Conservation (phyloP, 2,329 filamentous ascomycete genomes). For the Stagonosporopsis cucurbitacearum region DNA sequence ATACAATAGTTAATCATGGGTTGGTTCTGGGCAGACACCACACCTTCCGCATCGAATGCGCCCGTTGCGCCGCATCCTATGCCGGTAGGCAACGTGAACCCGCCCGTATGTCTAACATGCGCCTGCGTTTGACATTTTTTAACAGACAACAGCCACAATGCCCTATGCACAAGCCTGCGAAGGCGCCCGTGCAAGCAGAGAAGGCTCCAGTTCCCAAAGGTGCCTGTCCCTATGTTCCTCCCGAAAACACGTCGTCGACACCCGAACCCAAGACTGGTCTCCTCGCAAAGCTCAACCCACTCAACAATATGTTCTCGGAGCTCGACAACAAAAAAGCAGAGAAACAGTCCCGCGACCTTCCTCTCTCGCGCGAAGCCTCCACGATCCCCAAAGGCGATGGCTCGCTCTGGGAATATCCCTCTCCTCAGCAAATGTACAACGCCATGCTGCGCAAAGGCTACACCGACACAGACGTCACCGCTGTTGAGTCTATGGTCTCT, state of each 20-base stretch:
- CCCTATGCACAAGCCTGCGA: constrained; percentile 68
- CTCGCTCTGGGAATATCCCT: constrained; percentile 95
- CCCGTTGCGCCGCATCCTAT: constrained; percentile 56
- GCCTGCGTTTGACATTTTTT: constrained; percentile 23
- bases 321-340: constrained; percentile 80
- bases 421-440: constrained; percentile 99
- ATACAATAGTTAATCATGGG: constrained; percentile 59
- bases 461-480: constrained; percentile 89
- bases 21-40: constrained; percentile 72
- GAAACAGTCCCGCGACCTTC: constrained; percentile 75
- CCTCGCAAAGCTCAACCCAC: constrained; percentile 72
- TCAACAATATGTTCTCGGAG: constrained; percentile 95
- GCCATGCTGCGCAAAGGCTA: constrained; percentile 95
- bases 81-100: constrained; percentile 56
- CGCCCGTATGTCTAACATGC: constrained; percentile 58
- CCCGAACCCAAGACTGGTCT: constrained; percentile 56
- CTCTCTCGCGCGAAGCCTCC: constrained; percentile 80
- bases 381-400: constrained; percentile 87
- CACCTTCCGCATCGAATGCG: constrained; percentile 48
- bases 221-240: constrained; percentile 58
- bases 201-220: constrained; percentile 44
- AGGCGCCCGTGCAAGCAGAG: constrained; percentile 26
- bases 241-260: constrained; percentile 31
- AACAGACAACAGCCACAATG: constrained; percentile 64
- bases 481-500: constrained; percentile 95